phyloP scores from a whole-genome alignment of 257 asterid genomes.

The Petunia secreta region DNA sequence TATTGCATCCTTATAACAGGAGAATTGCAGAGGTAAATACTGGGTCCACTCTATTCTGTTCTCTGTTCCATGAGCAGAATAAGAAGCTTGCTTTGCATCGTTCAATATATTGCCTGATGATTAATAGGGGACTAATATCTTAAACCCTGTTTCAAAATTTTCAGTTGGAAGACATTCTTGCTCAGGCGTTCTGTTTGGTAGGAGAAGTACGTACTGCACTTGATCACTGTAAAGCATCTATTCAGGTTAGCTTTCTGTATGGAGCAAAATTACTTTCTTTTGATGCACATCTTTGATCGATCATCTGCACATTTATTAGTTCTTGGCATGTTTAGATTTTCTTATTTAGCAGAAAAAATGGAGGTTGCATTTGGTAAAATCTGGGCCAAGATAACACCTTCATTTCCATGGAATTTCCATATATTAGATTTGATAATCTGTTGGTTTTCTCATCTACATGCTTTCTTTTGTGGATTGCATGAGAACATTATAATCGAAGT shows the following conservation, averaged over 20 bases:
- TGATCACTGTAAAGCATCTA: slow-evolving; percentile 77
- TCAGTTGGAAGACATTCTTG: slow-evolving; percentile 81
- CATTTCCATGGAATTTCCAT: not conserved
- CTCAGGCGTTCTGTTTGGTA: slow-evolving; percentile 69
- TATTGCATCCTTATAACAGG: slow-evolving; percentile 77
- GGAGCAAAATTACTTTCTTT: not conserved
- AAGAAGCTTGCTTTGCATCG: not conserved
- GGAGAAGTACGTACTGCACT: slow-evolving; percentile 70
- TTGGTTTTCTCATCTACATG: not conserved
- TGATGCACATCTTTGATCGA: not conserved
- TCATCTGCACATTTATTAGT: slow-evolving; percentile 1
- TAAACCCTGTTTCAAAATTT: slow-evolving; percentile 17
- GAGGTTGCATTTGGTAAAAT: not conserved
- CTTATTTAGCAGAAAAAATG: not conserved
- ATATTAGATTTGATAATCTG: not conserved
- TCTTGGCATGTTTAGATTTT: not conserved
- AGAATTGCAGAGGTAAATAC: slow-evolving; percentile 77
- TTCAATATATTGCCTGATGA: not conserved
- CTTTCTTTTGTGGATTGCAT: not conserved
- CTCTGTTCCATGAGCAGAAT: slow-evolving; percentile 6
- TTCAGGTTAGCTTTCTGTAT: slow-evolving; percentile 50
- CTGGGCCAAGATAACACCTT: not conserved
- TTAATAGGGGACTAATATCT: not conserved
- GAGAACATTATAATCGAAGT: not conserved
- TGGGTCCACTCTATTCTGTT: not conserved